A percentile compares a stretch with the other conserved stretches of the same genome.
Evolutionary conservation across 2,329 filamentous ascomycete genomes (phyloP).

Genomic region (Cladorrhinum sp.): DNA sequence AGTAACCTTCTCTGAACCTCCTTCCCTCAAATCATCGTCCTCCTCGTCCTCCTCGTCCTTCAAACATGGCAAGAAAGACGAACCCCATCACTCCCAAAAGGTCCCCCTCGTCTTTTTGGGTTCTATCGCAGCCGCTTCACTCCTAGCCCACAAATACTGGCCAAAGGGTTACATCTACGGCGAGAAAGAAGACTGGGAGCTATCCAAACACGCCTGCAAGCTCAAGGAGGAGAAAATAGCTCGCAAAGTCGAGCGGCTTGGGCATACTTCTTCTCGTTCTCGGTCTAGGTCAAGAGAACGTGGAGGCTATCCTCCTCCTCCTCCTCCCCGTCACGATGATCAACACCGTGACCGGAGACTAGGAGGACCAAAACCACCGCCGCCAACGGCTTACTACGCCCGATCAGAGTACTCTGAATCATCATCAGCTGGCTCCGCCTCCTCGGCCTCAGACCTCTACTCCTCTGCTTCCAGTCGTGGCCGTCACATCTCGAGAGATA

Average conservation of each 20-base stretch:
- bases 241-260: conserved; percentile 19
- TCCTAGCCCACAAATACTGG: conserved; percentile 39
- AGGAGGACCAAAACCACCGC: no score
- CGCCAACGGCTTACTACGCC: no score
- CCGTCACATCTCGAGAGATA: background rate
- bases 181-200: conserved; percentile 39
- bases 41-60: conserved; percentile 1
- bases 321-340: no score
- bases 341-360: no score
- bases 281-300: background rate
- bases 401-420: no score
- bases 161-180: conserved; percentile 38
- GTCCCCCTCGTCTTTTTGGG: conserved; percentile 39
- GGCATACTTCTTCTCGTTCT: background rate
- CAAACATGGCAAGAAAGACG: conserved; percentile 15
- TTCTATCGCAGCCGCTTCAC: conserved; percentile 36
- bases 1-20: background rate
- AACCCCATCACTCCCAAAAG: conserved; percentile 27
- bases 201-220: conserved; percentile 9
- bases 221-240: conserved; percentile 11
- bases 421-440: no score
- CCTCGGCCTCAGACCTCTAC: no score
- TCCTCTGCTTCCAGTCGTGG: background rate
- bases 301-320: background rate
- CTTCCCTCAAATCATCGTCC: background rate